Conservation (phyloP, 495 filamentous ascomycete genomes). For the Tuber aestivum region DNA sequence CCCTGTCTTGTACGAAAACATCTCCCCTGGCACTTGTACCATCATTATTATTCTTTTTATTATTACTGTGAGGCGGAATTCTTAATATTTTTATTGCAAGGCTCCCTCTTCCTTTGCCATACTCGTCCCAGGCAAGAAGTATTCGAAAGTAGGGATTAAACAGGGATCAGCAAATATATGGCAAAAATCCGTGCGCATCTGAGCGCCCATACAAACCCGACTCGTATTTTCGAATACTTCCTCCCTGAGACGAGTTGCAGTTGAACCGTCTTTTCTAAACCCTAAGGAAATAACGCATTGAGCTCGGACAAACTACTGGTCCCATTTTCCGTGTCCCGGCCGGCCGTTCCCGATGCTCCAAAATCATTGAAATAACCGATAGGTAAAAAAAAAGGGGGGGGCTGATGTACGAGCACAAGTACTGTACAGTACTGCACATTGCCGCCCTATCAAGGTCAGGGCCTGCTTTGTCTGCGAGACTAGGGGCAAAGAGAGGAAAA, state of each 20-base stretch:
- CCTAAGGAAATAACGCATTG: background rate
- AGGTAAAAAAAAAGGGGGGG: background rate
- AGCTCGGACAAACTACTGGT: background rate
- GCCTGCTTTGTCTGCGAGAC: conserved; percentile 25
- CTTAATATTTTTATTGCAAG: background rate
- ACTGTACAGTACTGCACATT: background rate
- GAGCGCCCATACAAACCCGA: too few relatives aligned
- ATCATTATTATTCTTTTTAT: background rate
- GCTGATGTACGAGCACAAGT: too few relatives aligned
- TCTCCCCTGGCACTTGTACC: too few relatives aligned
- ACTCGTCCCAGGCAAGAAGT: too few relatives aligned
- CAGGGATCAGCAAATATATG: too few relatives aligned
- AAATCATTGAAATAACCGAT: background rate
- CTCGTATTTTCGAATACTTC: too few relatives aligned
- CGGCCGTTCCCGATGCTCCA: background rate
- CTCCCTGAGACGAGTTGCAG: too few relatives aligned
- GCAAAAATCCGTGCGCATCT: too few relatives aligned
- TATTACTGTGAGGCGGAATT: background rate
- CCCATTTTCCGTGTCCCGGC: background rate
- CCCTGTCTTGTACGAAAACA: too few relatives aligned
- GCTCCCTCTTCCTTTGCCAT: background rate
- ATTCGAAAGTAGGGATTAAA: too few relatives aligned
- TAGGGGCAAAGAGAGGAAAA: background rate
- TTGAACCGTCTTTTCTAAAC: background rate
- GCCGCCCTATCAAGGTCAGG: conserved; percentile 32